phyloP scores from a whole-genome alignment of 441 rosid genomes.

The Bocquillonia castaneifolia region DNA sequence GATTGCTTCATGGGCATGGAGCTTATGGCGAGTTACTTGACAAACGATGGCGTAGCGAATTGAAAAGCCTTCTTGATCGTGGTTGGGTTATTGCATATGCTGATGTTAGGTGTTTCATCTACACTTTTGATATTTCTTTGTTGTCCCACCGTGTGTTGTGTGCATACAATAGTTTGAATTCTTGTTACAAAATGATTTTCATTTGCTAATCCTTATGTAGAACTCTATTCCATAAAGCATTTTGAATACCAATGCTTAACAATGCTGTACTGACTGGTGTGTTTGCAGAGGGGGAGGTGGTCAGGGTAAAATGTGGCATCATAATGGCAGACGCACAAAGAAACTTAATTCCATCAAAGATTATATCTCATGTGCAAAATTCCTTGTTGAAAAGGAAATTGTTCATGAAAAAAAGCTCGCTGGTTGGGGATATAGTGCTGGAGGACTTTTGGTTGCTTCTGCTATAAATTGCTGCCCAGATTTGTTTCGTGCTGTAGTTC shows the following conservation, averaged over 20 bases:
- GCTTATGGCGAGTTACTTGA: constrained; percentile 90
- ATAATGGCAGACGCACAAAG: constrained; percentile 55
- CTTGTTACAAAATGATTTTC: not conserved
- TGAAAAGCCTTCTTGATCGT: constrained; percentile 96
- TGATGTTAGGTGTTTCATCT: constrained; percentile 71
- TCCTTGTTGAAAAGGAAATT: constrained; percentile 57
- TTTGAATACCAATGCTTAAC: constrained; percentile 11
- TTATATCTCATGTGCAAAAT: constrained; percentile 69
- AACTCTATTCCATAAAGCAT: not conserved
- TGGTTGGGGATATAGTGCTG: constrained; percentile 95
- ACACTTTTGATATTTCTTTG: not conserved
- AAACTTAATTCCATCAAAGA: constrained; percentile 74
- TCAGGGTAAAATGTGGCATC: constrained; percentile 79
- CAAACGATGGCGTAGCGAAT: constrained; percentile 86
- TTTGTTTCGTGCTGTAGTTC: constrained; percentile 73
- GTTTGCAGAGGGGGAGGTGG: constrained; percentile 88
- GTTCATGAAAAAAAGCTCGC: constrained; percentile 75
- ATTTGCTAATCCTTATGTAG: not conserved
- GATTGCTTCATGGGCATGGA: constrained; percentile 89
- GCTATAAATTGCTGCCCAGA: constrained; percentile 71
- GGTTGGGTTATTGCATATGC: constrained; percentile 96
- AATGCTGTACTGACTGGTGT: constrained; percentile 23
- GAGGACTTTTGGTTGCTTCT: constrained; percentile 90
- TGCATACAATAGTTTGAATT: not conserved
- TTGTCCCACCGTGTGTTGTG: constrained; percentile 6